Conservation (phyloP, 148 eudicot species). For the Silene conica region DNA sequence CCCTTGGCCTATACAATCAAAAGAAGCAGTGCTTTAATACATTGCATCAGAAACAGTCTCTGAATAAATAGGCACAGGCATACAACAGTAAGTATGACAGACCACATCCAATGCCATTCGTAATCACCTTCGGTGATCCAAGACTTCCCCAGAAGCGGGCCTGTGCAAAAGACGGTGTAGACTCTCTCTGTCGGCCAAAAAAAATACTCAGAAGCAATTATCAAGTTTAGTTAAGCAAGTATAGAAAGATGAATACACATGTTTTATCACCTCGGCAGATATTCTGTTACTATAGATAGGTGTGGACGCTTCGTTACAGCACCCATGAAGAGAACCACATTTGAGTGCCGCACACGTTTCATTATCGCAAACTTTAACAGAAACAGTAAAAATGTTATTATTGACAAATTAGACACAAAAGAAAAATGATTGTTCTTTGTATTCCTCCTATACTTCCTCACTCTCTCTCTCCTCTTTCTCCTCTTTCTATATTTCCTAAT, state of each 20-base stretch:
- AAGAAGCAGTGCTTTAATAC: background rate
- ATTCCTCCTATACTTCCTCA: no score
- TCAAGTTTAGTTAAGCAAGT: background rate
- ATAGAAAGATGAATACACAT: background rate
- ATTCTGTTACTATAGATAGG: conserved; percentile 90
- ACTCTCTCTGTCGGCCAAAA: conserved; percentile 60
- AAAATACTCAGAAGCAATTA: background rate
- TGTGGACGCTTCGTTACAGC: conserved; percentile 93
- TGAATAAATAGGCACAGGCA: background rate
- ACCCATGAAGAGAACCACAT: conserved; percentile 97
- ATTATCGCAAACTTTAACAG: conserved; percentile 76
- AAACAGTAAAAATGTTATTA: conserved; percentile 1
- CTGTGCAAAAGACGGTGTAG: conserved; percentile 84
- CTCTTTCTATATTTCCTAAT: no score
- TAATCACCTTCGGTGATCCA: conserved; percentile 79
- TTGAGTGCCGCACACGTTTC: conserved; percentile 98
- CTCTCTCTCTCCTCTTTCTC: no score
- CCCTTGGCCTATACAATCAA: conserved; percentile 72
- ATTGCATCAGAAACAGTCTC: background rate
- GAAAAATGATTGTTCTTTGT: background rate
- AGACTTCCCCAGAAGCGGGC: conserved; percentile 73
- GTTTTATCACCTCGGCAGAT: conserved; percentile 78
- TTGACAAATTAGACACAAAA: background rate
- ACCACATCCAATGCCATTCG: conserved; percentile 99
- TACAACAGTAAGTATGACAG: conserved; percentile 24